Conservation (phyloP, 2,329 filamentous ascomycete genomes). For the Xylaria sp. region DNA sequence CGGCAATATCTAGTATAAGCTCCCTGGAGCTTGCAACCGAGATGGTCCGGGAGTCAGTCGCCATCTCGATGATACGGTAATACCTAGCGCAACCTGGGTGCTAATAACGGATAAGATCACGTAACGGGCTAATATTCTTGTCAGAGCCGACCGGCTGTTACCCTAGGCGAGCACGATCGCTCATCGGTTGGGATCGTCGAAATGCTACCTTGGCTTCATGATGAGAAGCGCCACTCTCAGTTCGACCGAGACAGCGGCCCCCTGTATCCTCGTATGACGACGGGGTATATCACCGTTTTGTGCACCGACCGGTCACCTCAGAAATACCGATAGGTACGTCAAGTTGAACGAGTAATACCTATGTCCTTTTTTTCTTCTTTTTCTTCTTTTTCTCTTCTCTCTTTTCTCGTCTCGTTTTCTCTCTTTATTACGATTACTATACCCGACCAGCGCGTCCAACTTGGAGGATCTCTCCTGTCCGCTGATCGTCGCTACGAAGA, state of each 20-base stretch:
- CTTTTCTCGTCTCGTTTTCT: not conserved
- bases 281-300: not conserved
- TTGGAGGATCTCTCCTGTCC: conserved; percentile 76
- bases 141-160: not conserved
- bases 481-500: conserved; percentile 67
- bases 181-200: not conserved
- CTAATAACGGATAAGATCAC: too few relatives aligned
- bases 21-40: too few relatives aligned
- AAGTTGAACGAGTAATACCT: not conserved
- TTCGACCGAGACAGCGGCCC: not conserved
- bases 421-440: conserved; percentile 24
- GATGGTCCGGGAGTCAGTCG: too few relatives aligned
- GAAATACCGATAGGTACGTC: not conserved
- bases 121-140: not conserved
- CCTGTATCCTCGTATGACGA: not conserved
- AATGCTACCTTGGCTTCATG: not conserved
- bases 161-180: not conserved
- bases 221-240: not conserved
- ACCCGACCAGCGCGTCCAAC: conserved; percentile 70
- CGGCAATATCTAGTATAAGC: not conserved
- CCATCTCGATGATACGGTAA: too few relatives aligned
- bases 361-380: not conserved
- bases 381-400: not conserved
- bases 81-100: too few relatives aligned
- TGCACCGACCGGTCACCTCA: not conserved